Base-by-base conservation (phyloP, 805 yeast species). In the Teunomyces tritomae region DNA sequence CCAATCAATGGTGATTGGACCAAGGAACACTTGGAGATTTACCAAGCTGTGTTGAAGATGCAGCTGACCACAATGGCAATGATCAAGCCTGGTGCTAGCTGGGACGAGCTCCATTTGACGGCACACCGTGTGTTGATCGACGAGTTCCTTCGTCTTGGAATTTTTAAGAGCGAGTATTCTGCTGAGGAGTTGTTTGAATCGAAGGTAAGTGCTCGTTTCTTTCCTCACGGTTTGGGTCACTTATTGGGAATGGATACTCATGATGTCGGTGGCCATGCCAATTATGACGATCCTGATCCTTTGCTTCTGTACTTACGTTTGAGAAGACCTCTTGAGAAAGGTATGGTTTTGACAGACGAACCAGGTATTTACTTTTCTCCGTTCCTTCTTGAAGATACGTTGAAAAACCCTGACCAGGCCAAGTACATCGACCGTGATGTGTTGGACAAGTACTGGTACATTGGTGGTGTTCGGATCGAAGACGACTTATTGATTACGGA, bases 401-500 rank as follows among this genome's bases (percentile, higher is more conserved):
- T 86, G 56, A 71, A 78, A 40, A 64, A 64, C 41, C 77, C 77
- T 32, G 58, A 62, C 3, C 79, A 80, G 56, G 52, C 67, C 30
- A 80, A 80, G 57, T 87, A 70, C 64, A 84, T 92, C 48, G 76
- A 89, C 58, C 63, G 67, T 53, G 82, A 79, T 0, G 82, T 86
- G 5, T 72, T 92, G 51, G 83, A 87, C 47, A 83, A 80, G 58
- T 92, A 90, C 67, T 80, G 86, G 85, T 80, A 85, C 55, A 81
- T 94, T 48, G 99, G 99, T n/a, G 99, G 99, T 39, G 97, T 92
- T 5, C 82, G 99, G 66, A 89, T 92, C 48, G 99, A 92, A 67
- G 99, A 92, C 63, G 97, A 92, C 61, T 78, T 94, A 36, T 70
- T 89, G 39, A 85, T 92, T 28, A 88, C 96, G 1, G 75, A 76